Evolutionary conservation across 495 filamentous ascomycete genomes (phyloP).

Genomic region (Penicillium angulare): DNA sequence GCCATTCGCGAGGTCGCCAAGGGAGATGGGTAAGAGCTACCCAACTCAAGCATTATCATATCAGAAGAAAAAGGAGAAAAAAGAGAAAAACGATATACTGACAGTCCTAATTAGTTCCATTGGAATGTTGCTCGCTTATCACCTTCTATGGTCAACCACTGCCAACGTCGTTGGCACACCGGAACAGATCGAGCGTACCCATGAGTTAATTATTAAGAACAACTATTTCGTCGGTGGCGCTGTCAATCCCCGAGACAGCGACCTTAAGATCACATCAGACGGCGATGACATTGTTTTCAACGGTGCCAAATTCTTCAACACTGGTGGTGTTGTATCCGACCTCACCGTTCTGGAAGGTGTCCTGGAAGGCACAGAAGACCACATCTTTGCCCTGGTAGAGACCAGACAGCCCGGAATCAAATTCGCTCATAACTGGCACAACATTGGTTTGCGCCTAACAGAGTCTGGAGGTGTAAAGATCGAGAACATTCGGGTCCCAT

Average conservation of each 20-base stretch:
- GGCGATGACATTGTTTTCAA: constrained; percentile 54
- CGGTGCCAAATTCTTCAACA: constrained; percentile 62
- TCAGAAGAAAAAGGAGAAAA: too few relatives aligned
- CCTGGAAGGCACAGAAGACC: constrained; percentile 49
- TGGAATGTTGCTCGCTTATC: constrained; percentile 60
- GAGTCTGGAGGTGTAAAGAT: constrained; percentile 60
- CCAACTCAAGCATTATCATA: not conserved
- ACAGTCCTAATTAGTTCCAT: constrained; percentile 33
- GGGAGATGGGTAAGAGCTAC: constrained; percentile 45
- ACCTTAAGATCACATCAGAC: constrained; percentile 51
- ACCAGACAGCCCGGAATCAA: constrained; percentile 54
- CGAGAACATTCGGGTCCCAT: constrained; percentile 50
- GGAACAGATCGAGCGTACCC: constrained; percentile 52
- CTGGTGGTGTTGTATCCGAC: constrained; percentile 59
- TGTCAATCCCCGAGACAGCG: constrained; percentile 60
- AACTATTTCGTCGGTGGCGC: constrained; percentile 65
- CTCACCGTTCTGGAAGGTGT: constrained; percentile 62
- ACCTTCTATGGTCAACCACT: constrained; percentile 59
- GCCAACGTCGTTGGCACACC: constrained; percentile 54
- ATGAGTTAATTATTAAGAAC: constrained; percentile 51
- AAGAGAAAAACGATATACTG: too few relatives aligned
- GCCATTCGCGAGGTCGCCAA: constrained; percentile 58
- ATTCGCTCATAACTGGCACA: constrained; percentile 61
- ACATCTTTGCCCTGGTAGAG: constrained; percentile 56
- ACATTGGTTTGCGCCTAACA: constrained; percentile 57